These are phyloP conservation scores for Isoetes taiwanensis DNA, from an alignment of 75 land plant genomes.

Conservation along the genomic window DNA sequence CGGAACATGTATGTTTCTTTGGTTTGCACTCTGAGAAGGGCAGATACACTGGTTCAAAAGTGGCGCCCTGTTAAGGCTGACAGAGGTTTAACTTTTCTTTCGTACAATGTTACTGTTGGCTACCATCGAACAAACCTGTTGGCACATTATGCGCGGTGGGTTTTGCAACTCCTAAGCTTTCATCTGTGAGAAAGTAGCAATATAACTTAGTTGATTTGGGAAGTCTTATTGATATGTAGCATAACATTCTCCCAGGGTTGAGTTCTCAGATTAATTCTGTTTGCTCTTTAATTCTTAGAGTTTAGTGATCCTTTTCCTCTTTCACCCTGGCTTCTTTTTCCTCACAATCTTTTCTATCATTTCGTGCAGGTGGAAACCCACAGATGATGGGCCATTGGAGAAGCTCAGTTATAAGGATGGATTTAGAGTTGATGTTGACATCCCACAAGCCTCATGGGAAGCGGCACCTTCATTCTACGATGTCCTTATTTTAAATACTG, in stretches of 20 bases:
- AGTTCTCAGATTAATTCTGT: too few relatives aligned
- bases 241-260: too few relatives aligned
- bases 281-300: too few relatives aligned
- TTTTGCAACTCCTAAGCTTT: too few relatives aligned
- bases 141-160: slow-evolving; percentile 75
- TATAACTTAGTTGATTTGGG: too few relatives aligned
- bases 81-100: slow-evolving; percentile 63
- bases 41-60: slow-evolving; percentile 40
- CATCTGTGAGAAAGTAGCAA: too few relatives aligned
- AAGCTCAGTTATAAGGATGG: slow-evolving; percentile 58
- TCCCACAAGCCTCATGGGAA: slow-evolving; percentile 67
- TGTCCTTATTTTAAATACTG: slow-evolving; percentile 69
- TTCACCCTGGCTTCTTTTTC: too few relatives aligned
- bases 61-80: slow-evolving; percentile 77
- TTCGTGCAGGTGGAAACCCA: slow-evolving; percentile 68
- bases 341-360: too few relatives aligned
- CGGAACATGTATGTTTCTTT: slow-evolving; percentile 80
- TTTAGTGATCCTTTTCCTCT: too few relatives aligned
- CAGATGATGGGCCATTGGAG: slow-evolving; percentile 43
- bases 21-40: slow-evolving; percentile 49
- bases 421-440: slow-evolving; percentile 72
- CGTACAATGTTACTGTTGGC: slow-evolving; percentile 67
- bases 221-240: too few relatives aligned
- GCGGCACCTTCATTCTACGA: slow-evolving; percentile 61
- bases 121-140: slow-evolving; percentile 83